Percentiles rank a stretch among this genome's conserved stretches.
These are phyloP conservation scores for Populus deltoides DNA, from an alignment of 345 rosid species.

Conservation along the genomic window DNA sequence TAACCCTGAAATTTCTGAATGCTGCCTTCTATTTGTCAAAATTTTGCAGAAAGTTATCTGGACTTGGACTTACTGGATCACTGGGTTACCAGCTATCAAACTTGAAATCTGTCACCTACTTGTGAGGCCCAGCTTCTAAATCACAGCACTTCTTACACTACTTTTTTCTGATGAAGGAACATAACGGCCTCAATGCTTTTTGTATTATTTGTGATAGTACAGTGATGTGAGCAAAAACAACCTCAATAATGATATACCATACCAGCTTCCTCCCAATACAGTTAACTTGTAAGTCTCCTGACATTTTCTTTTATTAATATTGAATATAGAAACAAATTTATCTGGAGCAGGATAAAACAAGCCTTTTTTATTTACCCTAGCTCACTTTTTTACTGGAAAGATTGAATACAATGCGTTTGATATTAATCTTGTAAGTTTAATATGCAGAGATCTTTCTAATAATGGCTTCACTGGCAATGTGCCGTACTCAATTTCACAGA, in stretches of 20 bases:
- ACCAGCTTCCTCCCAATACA: conserved; percentile 84
- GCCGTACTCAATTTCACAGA: conserved; percentile 86
- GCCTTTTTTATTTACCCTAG: background rate
- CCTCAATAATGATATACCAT: conserved; percentile 71
- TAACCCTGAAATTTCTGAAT: background rate
- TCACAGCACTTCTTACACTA: conserved; percentile 4
- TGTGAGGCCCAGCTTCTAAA: conserved; percentile 49
- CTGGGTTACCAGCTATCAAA: conserved; percentile 79
- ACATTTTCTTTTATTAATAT: background rate
- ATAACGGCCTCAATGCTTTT: conserved; percentile 20
- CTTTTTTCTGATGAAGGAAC: background rate
- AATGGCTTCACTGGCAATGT: conserved; percentile 70
- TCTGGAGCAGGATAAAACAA: background rate
- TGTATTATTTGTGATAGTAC: conserved; percentile 50
- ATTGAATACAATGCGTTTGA: too few relatives aligned
- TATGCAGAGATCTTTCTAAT: conserved; percentile 77
- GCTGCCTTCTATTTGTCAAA: background rate
- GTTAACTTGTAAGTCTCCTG: conserved; percentile 54
- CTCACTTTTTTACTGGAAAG: too few relatives aligned
- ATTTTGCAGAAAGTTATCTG: conserved; percentile 65
- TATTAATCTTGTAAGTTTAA: conserved; percentile 12
- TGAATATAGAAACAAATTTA: too few relatives aligned
- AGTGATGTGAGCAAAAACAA: conserved; percentile 94
- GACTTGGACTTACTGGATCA: conserved; percentile 69
- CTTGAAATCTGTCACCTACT: conserved; percentile 73